Conservation (phyloP, 2,329 filamentous ascomycete genomes). For the Penicillium sp. region DNA sequence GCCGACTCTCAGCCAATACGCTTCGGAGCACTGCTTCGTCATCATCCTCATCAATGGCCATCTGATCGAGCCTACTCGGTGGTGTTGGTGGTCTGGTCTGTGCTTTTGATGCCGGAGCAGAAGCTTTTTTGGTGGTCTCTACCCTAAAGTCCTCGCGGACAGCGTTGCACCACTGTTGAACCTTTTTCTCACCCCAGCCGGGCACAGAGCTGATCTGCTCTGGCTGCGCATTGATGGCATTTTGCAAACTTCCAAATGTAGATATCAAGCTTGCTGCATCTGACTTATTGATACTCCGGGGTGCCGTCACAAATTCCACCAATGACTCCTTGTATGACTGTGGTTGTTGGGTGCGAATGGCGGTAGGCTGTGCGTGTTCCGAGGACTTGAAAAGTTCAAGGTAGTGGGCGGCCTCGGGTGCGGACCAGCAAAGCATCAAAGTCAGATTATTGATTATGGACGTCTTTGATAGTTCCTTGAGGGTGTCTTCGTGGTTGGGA, state of each 20-base stretch:
- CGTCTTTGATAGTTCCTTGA: conserved; percentile 91
- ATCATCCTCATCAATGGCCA: conserved; percentile 50
- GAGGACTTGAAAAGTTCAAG: conserved; percentile 94
- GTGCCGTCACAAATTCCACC: conserved; percentile 89
- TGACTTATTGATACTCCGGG: conserved; percentile 88
- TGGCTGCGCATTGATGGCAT: conserved; percentile 82
- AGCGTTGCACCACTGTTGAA: conserved; percentile 78
- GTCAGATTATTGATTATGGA: conserved; percentile 92
- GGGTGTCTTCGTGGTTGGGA: conserved; percentile 83
- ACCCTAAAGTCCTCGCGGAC: conserved; percentile 85
- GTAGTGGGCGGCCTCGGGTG: conserved; percentile 90
- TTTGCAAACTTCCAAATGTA: conserved; percentile 85
- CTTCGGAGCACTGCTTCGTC: conserved; percentile 44
- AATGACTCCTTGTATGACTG: conserved; percentile 83
- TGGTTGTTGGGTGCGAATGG: conserved; percentile 83
- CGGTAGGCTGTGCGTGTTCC: conserved; percentile 79
- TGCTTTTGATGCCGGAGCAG: conserved; percentile 35
- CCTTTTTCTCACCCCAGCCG: conserved; percentile 95
- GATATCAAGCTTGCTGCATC: conserved; percentile 89
- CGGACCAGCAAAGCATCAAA: conserved; percentile 89
- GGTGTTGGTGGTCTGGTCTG: conserved; percentile 30
- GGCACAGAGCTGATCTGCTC: conserved; percentile 84
- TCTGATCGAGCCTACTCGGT: conserved; percentile 16
- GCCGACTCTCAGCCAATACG: conserved; percentile 31
- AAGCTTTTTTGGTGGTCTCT: conserved; percentile 67